Conservation (phyloP, 164 flowering plant species). For the Sedum album region DNA sequence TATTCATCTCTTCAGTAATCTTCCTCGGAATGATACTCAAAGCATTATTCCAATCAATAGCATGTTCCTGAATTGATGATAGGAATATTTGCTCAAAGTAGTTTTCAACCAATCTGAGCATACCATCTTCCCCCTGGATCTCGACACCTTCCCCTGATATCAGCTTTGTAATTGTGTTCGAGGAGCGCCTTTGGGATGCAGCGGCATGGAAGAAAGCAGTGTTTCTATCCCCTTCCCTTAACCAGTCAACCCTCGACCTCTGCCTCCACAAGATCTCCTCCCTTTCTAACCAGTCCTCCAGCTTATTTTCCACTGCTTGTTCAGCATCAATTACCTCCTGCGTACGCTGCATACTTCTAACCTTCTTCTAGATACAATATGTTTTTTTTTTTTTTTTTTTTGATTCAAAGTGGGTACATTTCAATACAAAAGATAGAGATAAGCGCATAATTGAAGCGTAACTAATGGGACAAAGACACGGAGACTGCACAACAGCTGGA, state of each 20-base stretch:
- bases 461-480: too few species aligned
- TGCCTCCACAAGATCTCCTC: neutral
- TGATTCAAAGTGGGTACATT: too few species aligned
- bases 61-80: neutral
- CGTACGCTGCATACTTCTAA: neutral
- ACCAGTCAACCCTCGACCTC: neutral
- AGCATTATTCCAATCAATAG: neutral
- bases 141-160: neutral
- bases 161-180: neutral
- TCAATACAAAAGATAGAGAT: too few species aligned
- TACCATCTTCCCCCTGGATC: neutral
- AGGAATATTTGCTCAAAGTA: neutral
- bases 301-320: too few species aligned
- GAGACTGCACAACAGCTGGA: too few species aligned
- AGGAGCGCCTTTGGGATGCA: neutral
- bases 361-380: too few species aligned
- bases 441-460: too few species aligned
- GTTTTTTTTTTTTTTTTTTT: too few species aligned
- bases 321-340: neutral
- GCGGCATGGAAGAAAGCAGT: neutral
- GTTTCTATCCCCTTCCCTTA: neutral
- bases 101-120: neutral
- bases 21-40: neutral
- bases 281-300: neutral
- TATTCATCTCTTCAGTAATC: neutral